Evolutionary conservation across 2,329 filamentous ascomycete species (phyloP).

Genomic region (Cercospora sp.): DNA sequence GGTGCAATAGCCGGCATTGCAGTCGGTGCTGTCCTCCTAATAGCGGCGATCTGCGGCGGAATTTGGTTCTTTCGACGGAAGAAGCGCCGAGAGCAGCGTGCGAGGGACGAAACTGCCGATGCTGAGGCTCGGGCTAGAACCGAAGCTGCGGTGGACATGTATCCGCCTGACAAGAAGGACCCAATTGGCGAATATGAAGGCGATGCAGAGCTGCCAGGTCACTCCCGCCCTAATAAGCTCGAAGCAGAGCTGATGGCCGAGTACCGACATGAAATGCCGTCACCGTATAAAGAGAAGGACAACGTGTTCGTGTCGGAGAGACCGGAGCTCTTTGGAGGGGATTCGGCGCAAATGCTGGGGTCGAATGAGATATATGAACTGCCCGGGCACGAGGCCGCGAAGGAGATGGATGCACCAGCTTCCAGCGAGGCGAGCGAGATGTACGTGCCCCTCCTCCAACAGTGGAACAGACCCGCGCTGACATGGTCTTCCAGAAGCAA

Average conservation of each 20-base stretch:
- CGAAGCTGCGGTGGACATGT: conserved; percentile 3
- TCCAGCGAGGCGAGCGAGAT: neutral
- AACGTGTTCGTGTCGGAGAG: neutral
- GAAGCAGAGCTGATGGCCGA: conserved; percentile 2
- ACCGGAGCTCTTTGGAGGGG: neutral
- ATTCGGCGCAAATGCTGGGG: neutral
- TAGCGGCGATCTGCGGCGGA: neutral
- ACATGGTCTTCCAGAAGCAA: neutral
- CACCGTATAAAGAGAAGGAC: neutral
- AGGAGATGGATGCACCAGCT: conserved; percentile 6
- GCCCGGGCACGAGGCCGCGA: neutral
- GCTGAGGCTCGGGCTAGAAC: neutral
- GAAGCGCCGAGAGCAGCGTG: neutral
- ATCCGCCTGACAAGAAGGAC: neutral
- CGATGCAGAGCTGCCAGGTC: neutral
- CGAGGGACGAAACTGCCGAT: neutral
- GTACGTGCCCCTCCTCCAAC: neutral
- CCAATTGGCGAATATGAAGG: neutral
- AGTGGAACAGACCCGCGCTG: neutral
- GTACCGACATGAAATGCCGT: neutral
- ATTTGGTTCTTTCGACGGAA: neutral
- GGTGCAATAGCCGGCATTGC: conserved; percentile 6
- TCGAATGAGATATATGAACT: conserved; percentile 4
- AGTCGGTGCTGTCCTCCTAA: neutral
- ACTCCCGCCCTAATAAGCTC: neutral